Evolutionary conservation across 306 rosid species (phyloP).

Genomic region (Quercus ilex): DNA sequence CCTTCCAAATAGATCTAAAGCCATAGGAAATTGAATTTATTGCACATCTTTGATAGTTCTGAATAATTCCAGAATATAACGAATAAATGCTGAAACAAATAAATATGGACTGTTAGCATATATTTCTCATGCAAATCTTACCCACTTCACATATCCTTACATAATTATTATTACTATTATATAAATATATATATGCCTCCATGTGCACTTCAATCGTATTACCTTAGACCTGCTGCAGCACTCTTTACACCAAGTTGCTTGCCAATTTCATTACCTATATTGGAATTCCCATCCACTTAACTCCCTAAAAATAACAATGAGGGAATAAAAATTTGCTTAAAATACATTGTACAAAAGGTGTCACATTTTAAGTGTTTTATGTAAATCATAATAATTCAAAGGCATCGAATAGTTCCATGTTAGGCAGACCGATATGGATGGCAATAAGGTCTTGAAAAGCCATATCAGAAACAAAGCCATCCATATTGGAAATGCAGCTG

Average conservation of each 20-base stretch:
- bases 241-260: slow-evolving; percentile 74
- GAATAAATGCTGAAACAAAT: background rate
- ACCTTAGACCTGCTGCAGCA: slow-evolving; percentile 68
- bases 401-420: background rate
- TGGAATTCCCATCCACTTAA: slow-evolving; percentile 63
- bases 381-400: too few species aligned
- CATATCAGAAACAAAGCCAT: background rate
- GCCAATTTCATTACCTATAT: slow-evolving; percentile 74
- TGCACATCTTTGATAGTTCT: background rate
- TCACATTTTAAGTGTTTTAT: background rate
- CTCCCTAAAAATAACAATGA: slow-evolving; percentile 50
- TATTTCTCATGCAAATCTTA: background rate
- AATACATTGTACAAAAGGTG: background rate
- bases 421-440: background rate
- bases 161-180: background rate
- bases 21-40: background rate
- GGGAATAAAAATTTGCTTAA: slow-evolving; percentile 16
- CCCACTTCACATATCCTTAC: background rate
- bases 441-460: background rate
- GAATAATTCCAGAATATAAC: background rate
- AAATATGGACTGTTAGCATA: background rate
- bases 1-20: background rate
- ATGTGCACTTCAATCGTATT: slow-evolving; percentile 7
- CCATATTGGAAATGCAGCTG: background rate
- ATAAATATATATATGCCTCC: background rate